Evolutionary conservation across 2,329 filamentous ascomycete species (phyloP), one percentile per base, ranked within the genome.

Genomic region (Gnomoniopsis smithogilvyi): DNA sequence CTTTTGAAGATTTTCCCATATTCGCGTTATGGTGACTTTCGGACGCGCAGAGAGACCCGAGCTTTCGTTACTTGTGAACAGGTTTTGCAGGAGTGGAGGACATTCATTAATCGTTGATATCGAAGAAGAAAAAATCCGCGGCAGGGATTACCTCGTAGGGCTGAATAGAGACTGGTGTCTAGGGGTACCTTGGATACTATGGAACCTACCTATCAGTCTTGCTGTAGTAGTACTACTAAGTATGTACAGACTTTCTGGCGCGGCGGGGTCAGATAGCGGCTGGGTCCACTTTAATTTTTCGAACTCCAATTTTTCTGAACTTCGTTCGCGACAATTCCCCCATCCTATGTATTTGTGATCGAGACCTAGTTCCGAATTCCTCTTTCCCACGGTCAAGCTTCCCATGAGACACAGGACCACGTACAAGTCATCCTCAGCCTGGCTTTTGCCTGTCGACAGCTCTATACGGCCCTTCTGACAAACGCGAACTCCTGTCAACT

Each of bases 1-100:
- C 95, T 75, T 99, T 99, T 51, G 94, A 98, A 1, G 95, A 96
- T 73, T 98, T 98, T 1, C 93, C 93, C 93, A 96, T 96, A 33
- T 38, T 43, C 8, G 41, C 10, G 36, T 41, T 15, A n/a, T 10
- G 38, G 17, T 47, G 17, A 26, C 11, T 34, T 30, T 38, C 6
- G 22, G 11, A 22, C 10, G 30, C 34, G 14, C 22, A 49, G 22
- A 24, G 15, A 49, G 8, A 33, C 24, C 22, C 17, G 22, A 24
- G 26, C 2, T 19, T 22, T 6, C 19, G 19, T 36, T 3, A 11
- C 6, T n/a, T 36, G 12, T 24, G 11, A 38, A 15, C 17, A 8
- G 6, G 50, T 22, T 21, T 6, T 24, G 4, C 14, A 15, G 10
- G n/a, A 6, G 6, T 8, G 6, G 6, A 22, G 33, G 24, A n/a